Base-by-base conservation (phyloP, 257 asterid genomes). In the Lavandula angustifolia region DNA sequence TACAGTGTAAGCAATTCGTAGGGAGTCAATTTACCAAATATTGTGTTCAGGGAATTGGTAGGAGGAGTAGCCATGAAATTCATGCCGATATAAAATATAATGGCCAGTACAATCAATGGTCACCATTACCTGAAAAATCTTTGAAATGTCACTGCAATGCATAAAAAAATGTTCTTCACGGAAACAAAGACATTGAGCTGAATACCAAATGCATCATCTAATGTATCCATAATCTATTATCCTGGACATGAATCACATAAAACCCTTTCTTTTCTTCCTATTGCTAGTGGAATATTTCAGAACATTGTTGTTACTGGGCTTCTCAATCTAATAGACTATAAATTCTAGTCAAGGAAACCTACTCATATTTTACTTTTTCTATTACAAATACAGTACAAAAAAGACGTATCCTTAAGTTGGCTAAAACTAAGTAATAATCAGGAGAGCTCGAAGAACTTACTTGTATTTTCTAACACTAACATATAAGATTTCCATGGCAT, bases 31-130 rank as follows among this genome's bases (percentile, higher is more conserved):
- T 67, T 81, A 85, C 97, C 96, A 56, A 85, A 85, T 53, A 87
- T 85, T 44, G 85, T 72, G 79, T 77, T 75, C 63, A 84, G 75
- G 70, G 95, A 89, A 58, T 85, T 80, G 27, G 96, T 87, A 71
- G 97, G 87, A 69, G 94, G 96, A 52, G 96, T 76, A 35, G 92
- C 81, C 90, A 92, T 75, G 72, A 89, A 92, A 66, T 92, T 89
- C 69, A 87, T 71, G 73, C 95, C 95, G 40, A 83, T 81, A 64
- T 89, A 89, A 54, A 87, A 79, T 47, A 72, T 85, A 49, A 87
- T 63, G 11, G 84, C 92, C 71, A 89, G 73, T 40, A 70, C 77
- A 56, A n/a, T n/a, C n/a, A n/a, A 85, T 51, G 9, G 92, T 78
- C 72, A 87, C 84, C 81, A 81, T 84, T 34, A 84, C 80, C 96